Base-by-base conservation (phyloP, 1,284 basidiomycete species). In the Ustilago nuda region DNA sequence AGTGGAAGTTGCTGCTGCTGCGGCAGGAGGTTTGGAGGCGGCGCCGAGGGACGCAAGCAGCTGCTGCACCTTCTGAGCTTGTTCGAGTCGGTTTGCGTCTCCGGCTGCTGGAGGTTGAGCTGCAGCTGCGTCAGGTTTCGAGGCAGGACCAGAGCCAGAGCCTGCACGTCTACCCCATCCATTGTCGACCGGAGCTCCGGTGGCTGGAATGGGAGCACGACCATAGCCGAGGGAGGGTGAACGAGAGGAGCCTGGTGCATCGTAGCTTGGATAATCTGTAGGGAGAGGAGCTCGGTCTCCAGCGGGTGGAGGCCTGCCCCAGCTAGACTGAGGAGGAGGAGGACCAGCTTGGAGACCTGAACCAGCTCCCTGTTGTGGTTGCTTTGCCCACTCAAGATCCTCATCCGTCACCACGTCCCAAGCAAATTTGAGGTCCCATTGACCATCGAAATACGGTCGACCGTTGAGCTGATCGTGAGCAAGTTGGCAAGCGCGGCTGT, bases 391-490 rank as follows among this genome's bases (percentile, higher is more conserved):
- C 12, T 78, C 76, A 5, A 70, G 52, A 51, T 80, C 77, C 19
- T 80, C 82, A 23, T 79, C 77, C 46, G 77, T 81, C 35, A 76
- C 72, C 7, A 81, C 70, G 75, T 98, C 94, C 92, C 94, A 97
- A n/a, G 92, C 92, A 80, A 92, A 94, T 2, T 90, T 88, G 56
- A 98, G 90, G 54, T 94, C 92, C 89, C 98, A 92, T 0, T 92
- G 89, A 17, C 95, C 94, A 78, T 94, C 94, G 82, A 93, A 91
- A 66, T 95, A 89, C 1, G 90, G 88, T 85, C 92, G 90, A 62
- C 92, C 91, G 54, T 92, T 89, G 81, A 98, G 88, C 36, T 90
- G 89, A 79, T 97, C 93, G 77, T 91, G 91, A 0, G 95, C 93
- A 90, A 91, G 69, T 91, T 92, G 52, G 90, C 91, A 92, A 91